These are phyloP conservation scores for Hemisphaericaspora lyxosophila DNA, from an alignment of 1,139 yeast species.

Conservation along the genomic window DNA sequence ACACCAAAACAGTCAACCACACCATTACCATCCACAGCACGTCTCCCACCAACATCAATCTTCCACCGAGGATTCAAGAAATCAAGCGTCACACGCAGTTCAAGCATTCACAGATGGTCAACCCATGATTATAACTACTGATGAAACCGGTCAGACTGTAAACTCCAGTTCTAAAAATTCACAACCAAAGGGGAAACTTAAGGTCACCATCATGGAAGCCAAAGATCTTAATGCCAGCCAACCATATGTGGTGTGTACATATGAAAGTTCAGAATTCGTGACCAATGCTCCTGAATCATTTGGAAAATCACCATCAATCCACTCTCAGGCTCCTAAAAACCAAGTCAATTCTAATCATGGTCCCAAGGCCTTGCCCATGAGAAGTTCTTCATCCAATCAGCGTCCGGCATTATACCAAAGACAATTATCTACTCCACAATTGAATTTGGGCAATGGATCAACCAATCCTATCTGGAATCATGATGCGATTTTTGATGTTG, in stretches of 20 bases:
- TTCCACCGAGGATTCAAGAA: too few species aligned
- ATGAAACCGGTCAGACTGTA: constrained; percentile 40
- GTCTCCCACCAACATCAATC: constrained; percentile 6
- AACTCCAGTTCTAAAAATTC: constrained; percentile 12
- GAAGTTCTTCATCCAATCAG: constrained; percentile 1
- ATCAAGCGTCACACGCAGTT: too few species aligned
- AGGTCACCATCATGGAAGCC: constrained; percentile 80
- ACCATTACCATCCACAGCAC: constrained; percentile 5
- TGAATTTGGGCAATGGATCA: constrained; percentile 32
- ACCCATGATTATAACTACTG: constrained; percentile 47
- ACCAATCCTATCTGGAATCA: constrained; percentile 86
- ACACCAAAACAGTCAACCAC: constrained; percentile 13
- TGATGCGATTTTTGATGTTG: constrained; percentile 88
- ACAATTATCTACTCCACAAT: constrained; percentile 65
- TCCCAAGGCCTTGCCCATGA: constrained; percentile 19
- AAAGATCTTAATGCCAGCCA: constrained; percentile 55
- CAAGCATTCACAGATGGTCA: constrained; percentile 19
- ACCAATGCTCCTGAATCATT: constrained; percentile 75
- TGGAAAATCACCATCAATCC: constrained; percentile 37
- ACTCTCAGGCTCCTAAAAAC: constrained; percentile 12
- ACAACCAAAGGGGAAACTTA: constrained; percentile 73
- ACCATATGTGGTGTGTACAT: constrained; percentile 92
- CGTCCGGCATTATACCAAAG: constrained; percentile 55
- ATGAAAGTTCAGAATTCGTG: constrained; percentile 88
- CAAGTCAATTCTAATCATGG: constrained; percentile 17